Base-by-base conservation (phyloP, 192 early-diverging fungal species). In the Coemansia sp. region DNA sequence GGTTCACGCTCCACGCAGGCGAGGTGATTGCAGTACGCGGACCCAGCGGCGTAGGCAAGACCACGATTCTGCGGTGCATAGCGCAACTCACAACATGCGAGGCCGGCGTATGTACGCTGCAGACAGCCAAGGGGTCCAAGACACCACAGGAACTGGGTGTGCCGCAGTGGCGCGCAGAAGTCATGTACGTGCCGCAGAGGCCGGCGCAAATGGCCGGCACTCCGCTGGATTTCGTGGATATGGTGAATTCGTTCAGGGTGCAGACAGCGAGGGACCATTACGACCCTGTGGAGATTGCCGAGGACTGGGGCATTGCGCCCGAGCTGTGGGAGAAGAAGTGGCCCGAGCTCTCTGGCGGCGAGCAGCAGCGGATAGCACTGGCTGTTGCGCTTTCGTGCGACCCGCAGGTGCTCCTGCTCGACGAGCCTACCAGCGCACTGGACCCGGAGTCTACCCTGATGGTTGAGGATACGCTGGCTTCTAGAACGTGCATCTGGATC, bases 161-260 rank as follows among this genome's bases (percentile, higher is more conserved):
- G 18, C 89, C 93, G 1, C 59, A 64, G 41, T 96, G 92, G 92
- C 84, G 94, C 37, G 84, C 92, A 6, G 86, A 83, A 32, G 85
- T 96, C 50, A 88, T 92, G 82, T 96, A 96, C 75, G 90, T 96
- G n/a, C 93, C 93, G 0, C 94, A 96, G 56, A 71, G 91, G 10
- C 87, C 91, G 18, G 86, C 92, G 9, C 70, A 87, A 23, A 80
- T 92, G 67, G 76, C 88, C 0, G 91, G 93, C 0, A 90, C 91
- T 8, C 94, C 94, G 3, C 63, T 86, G 18, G 90, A 91, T 12
- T 89, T 93, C 67, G 67, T 89, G 38, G 77, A 84, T 15, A 78
- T 81, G 68, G 84, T 92, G 16, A 76, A 71, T 47, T 70, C 71
- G 21, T 92, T 88, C 67, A 40, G 38, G 0, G 74, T 85, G 42